A percentile compares a stretch with the other conserved stretches of the same genome.
These are phyloP conservation scores for Septoria petroselini DNA, from an alignment of 2,329 filamentous ascomycete species.

Conservation along the genomic window DNA sequence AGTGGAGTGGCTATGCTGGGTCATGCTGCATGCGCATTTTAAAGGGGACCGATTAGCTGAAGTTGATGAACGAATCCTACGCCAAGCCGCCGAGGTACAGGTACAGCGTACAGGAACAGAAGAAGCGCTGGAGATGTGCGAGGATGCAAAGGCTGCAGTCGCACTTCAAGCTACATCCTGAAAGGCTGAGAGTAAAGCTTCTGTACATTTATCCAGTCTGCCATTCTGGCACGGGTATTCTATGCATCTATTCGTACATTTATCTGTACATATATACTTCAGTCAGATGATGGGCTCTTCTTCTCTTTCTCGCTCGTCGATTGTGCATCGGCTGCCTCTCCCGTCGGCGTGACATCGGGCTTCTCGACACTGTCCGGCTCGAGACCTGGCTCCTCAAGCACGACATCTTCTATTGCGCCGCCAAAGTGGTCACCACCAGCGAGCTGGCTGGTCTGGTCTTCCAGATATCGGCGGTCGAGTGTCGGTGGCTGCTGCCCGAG, in stretches of 20 bases:
- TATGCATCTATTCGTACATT: background rate
- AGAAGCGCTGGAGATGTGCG: no score
- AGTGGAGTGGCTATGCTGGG: background rate
- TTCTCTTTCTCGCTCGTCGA: background rate
- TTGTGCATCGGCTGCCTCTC: background rate
- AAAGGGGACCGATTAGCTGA: no score
- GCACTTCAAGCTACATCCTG: no score
- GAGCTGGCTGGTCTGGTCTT: conserved; percentile 26
- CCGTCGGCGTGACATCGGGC: background rate
- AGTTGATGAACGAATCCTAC: background rate
- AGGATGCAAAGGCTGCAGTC: no score
- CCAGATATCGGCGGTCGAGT: background rate
- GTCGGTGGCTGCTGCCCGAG: conserved; percentile 3
- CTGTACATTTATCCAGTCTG: no score
- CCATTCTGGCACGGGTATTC: no score
- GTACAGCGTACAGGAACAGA: no score
- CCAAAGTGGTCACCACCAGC: conserved; percentile 32
- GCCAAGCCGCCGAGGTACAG: background rate
- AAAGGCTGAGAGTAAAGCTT: no score
- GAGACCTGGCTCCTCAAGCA: conserved; percentile 25
- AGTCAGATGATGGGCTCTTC: background rate
- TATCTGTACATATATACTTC: background rate
- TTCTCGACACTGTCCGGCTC: conserved; percentile 10
- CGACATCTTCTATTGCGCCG: conserved; percentile 29
- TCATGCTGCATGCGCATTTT: no score